Evolutionary conservation across 2,329 filamentous ascomycete species (phyloP).

Genomic region (Trichophyton verrucosum): DNA sequence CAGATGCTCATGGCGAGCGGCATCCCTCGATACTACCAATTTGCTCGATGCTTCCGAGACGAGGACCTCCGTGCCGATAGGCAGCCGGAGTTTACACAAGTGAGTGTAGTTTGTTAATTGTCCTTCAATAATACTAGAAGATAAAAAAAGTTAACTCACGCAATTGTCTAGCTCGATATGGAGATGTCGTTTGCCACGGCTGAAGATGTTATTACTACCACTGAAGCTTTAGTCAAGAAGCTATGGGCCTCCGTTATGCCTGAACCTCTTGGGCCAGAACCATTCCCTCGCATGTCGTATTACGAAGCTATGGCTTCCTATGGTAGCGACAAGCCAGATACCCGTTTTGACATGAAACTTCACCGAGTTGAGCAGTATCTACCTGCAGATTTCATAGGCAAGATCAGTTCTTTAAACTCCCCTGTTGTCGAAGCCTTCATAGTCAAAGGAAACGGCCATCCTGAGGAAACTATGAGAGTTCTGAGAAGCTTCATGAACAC

Average conservation of each 20-base stretch:
- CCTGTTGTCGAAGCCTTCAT: slow-evolving; percentile 67
- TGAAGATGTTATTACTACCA: slow-evolving; percentile 52
- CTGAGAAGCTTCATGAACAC: slow-evolving; percentile 59
- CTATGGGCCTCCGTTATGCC: slow-evolving; percentile 44
- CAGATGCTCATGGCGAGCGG: slow-evolving; percentile 93
- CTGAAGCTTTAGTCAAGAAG: slow-evolving; percentile 40
- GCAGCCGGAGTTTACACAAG: slow-evolving; percentile 93
- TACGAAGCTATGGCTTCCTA: slow-evolving; percentile 64
- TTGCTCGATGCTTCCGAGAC: slow-evolving; percentile 89
- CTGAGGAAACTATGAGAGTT: slow-evolving; percentile 47
- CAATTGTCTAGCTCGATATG: slow-evolving; percentile 57
- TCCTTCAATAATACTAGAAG: too few species aligned
- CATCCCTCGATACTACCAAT: slow-evolving; percentile 72
- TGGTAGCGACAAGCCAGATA: slow-evolving; percentile 85
- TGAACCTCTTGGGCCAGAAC: slow-evolving; percentile 29
- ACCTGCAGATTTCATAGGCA: slow-evolving; percentile 53
- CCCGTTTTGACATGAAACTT: slow-evolving; percentile 62
- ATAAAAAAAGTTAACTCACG: not conserved
- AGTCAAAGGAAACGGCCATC: slow-evolving; percentile 39
- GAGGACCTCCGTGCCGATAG: slow-evolving; percentile 85
- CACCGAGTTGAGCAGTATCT: slow-evolving; percentile 51
- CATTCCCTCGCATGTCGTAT: slow-evolving; percentile 56
- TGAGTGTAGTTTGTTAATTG: slow-evolving; percentile 24
- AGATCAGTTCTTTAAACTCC: slow-evolving; percentile 56
- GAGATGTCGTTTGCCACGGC: slow-evolving; percentile 80